Conservation (phyloP, 352 stramenopile species). For the Blastocystis sp. region DNA sequence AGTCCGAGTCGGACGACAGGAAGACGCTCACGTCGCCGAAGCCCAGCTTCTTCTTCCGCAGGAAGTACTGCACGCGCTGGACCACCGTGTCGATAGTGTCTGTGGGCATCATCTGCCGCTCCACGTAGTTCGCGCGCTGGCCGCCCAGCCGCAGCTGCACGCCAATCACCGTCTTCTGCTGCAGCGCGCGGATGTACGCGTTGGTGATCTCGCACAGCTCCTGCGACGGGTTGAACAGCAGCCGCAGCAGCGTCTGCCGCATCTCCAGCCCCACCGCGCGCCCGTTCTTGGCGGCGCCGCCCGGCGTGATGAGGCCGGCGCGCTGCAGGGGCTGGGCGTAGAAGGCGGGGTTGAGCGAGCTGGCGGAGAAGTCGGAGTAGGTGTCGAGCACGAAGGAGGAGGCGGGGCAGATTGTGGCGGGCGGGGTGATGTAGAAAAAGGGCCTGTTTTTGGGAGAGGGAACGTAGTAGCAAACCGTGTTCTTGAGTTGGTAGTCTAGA, state of each 20-base stretch:
- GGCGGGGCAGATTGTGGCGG: background rate
- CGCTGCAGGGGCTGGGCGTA: background rate
- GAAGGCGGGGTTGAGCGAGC: background rate
- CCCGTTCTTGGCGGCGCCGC: background rate
- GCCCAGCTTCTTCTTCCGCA: background rate
- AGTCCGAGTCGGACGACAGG: slow-evolving; percentile 28
- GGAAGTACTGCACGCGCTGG: background rate
- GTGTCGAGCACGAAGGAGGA: background rate
- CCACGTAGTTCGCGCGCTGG: slow-evolving; percentile 23
- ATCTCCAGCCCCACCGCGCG: background rate
- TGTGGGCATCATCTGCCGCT: slow-evolving; percentile 1
- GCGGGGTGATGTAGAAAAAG: background rate
- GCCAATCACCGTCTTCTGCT: slow-evolving; percentile 2
- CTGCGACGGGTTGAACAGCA: slow-evolving; percentile 24
- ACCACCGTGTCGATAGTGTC: background rate
- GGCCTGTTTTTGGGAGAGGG: background rate
- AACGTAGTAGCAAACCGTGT: background rate
- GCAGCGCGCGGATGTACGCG: background rate
- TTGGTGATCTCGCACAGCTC: background rate
- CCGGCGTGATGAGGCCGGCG: background rate
- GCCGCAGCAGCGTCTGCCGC: background rate
- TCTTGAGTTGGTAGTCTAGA: background rate
- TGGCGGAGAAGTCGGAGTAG: slow-evolving; percentile 26
- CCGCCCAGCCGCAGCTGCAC: slow-evolving; percentile 33
- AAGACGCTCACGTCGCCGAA: background rate